A percentile compares a stretch with the other conserved stretches of the same genome.
Evolutionary conservation across 2,329 filamentous ascomycete genomes (phyloP).

Genomic region (Amylocarpus encephaloides): DNA sequence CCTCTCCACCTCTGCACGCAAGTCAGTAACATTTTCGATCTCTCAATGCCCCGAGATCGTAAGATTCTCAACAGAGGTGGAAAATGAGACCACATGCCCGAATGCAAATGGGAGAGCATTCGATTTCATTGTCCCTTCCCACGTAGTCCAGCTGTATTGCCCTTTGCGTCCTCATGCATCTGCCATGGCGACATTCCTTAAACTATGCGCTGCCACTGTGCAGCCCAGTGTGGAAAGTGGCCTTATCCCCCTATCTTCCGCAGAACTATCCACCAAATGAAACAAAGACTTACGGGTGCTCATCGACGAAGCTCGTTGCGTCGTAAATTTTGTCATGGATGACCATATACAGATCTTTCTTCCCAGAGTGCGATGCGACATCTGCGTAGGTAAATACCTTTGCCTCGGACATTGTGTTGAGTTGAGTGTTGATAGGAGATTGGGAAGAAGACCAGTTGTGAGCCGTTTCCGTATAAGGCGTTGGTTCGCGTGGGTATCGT

Average conservation of each 20-base stretch:
- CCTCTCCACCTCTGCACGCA: conserved; percentile 78
- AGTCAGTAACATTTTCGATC: conserved; percentile 11
- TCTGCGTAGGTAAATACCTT: conserved; percentile 69
- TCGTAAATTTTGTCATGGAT: conserved; percentile 98
- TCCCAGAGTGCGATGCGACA: conserved; percentile 78
- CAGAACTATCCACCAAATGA: conserved; percentile 2
- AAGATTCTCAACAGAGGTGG: background rate
- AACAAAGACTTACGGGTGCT: conserved; percentile 72
- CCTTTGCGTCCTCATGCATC: too few species aligned
- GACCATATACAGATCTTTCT: conserved; percentile 89
- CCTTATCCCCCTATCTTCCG: background rate
- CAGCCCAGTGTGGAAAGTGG: background rate
- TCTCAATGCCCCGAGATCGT: background rate
- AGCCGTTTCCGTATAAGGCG: too few species aligned
- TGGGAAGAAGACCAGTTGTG: background rate
- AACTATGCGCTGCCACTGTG: too few species aligned
- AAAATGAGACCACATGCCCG: background rate
- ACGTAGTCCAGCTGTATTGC: background rate
- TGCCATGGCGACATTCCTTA: background rate
- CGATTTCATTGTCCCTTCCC: background rate
- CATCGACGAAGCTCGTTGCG: conserved; percentile 80
- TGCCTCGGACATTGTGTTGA: conserved; percentile 19
- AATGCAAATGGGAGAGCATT: background rate
- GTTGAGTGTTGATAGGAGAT: background rate
- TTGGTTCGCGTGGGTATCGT: background rate